These are phyloP conservation scores for Podospora pseudopauciseta DNA, from an alignment of 495 filamentous ascomycete genomes.

Conservation along the genomic window DNA sequence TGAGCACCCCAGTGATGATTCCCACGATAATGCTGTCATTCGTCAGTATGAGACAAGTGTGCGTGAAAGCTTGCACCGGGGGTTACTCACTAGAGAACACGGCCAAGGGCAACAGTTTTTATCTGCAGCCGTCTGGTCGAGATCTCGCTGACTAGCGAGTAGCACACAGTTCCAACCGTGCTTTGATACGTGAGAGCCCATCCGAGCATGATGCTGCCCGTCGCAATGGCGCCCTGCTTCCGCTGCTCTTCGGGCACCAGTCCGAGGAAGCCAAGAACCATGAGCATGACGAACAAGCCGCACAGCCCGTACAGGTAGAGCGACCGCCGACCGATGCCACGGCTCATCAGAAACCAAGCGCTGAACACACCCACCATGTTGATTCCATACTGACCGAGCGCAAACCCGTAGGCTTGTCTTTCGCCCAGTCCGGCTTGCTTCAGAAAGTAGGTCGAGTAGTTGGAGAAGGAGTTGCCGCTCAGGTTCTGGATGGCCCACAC, in stretches of 20 bases:
- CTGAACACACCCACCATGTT: slow-evolving; percentile 70
- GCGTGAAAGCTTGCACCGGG: no score
- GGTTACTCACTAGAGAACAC: slow-evolving; percentile 57
- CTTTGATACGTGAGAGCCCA: slow-evolving; percentile 74
- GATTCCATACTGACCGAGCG: slow-evolving; percentile 71
- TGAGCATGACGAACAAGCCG: slow-evolving; percentile 60
- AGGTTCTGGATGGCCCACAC: slow-evolving; percentile 83
- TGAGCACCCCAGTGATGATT: slow-evolving; percentile 66
- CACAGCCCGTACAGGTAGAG: slow-evolving; percentile 68
- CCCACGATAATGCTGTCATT: slow-evolving; percentile 56
- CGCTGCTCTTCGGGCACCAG: slow-evolving; percentile 55
- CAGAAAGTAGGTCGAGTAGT: slow-evolving; percentile 77
- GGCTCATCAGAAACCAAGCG: slow-evolving; percentile 69
- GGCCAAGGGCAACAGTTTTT: slow-evolving; percentile 64
- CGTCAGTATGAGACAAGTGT: not conserved
- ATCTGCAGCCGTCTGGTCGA: slow-evolving; percentile 70
- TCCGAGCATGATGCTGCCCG: slow-evolving; percentile 65
- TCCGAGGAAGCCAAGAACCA: slow-evolving; percentile 71
- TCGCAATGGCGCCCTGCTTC: slow-evolving; percentile 58
- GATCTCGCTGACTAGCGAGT: slow-evolving; percentile 71
- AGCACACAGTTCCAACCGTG: slow-evolving; percentile 75
- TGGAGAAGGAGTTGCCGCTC: slow-evolving; percentile 73
- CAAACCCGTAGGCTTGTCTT: slow-evolving; percentile 61
- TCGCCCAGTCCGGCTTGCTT: slow-evolving; percentile 63
- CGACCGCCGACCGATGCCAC: slow-evolving; percentile 65